These are phyloP conservation scores for Colletotrichum sp. DNA, from an alignment of 2,329 filamentous ascomycete species.

Conservation along the genomic window DNA sequence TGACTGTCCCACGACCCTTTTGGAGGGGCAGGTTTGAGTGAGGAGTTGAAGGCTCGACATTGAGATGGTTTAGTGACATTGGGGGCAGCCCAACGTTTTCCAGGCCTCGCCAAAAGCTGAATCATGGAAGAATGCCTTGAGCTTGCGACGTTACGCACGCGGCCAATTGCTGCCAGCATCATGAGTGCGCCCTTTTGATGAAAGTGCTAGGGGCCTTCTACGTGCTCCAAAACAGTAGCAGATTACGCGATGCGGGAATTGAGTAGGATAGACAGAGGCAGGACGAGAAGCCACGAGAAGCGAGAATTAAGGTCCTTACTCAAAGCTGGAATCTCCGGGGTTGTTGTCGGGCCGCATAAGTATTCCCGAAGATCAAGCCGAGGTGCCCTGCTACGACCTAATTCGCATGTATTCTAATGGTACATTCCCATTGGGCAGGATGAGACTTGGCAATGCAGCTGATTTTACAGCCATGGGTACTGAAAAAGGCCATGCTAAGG, in stretches of 20 bases:
- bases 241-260: not conserved
- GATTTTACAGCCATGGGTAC: too few relatives aligned
- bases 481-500: too few relatives aligned
- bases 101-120: not conserved
- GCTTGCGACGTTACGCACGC: not conserved
- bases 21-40: fast-evolving
- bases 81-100: not conserved
- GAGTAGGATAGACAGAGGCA: not conserved
- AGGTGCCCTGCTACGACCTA: not conserved
- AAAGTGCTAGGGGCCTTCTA: not conserved
- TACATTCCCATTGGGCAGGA: not conserved
- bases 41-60: not conserved
- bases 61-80: fast-evolving
- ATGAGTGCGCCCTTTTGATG: not conserved
- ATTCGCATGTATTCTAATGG: not conserved
- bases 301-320: not conserved
- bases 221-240: not conserved
- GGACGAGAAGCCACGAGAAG: not conserved
- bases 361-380: not conserved
- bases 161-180: not conserved
- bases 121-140: not conserved
- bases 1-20: not conserved
- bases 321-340: not conserved
- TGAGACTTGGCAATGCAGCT: not conserved
- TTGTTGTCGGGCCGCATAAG: not conserved